Conservation (phyloP, 768 basidiomycete species). For the Porpolomopsis calyptriformis region DNA sequence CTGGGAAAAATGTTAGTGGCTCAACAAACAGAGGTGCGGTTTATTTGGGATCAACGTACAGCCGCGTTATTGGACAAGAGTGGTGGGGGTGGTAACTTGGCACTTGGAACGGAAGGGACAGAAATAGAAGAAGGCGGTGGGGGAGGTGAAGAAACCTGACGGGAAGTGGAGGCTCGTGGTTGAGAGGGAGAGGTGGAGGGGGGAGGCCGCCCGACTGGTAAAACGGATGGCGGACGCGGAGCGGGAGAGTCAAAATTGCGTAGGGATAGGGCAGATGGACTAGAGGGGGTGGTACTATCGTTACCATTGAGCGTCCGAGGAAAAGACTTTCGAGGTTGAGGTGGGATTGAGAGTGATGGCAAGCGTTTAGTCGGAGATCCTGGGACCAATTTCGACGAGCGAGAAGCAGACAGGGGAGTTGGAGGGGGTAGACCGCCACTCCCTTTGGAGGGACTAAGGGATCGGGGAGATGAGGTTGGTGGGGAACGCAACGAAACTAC, state of each 20-base stretch:
- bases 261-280: conserved; percentile 12
- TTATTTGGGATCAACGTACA: neutral
- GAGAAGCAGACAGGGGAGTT: conserved; percentile 18
- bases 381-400: conserved; percentile 17
- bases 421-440: conserved; percentile 21
- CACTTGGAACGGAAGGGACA: conserved; percentile 8
- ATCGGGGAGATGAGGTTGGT: conserved; percentile 45
- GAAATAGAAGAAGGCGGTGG: neutral
- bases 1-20: neutral
- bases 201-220: neutral
- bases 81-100: conserved; percentile 19
- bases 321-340: conserved; percentile 41
- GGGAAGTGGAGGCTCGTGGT: neutral
- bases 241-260: conserved; percentile 3
- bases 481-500: conserved; percentile 29
- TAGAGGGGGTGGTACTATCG: conserved; percentile 21
- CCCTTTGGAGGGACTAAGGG: conserved; percentile 53
- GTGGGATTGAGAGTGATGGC: conserved; percentile 32
- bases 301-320: conserved; percentile 35
- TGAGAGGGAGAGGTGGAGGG: neutral
- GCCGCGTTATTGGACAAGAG: conserved; percentile 9
- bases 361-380: conserved; percentile 52
- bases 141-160: neutral
- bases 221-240: neutral
- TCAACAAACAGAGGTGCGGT: conserved; percentile 7